Evolutionary conservation across 148 eudicot species (phyloP), one percentile per base, ranked within the genome.

Genomic region (Persicaria maculosa): DNA sequence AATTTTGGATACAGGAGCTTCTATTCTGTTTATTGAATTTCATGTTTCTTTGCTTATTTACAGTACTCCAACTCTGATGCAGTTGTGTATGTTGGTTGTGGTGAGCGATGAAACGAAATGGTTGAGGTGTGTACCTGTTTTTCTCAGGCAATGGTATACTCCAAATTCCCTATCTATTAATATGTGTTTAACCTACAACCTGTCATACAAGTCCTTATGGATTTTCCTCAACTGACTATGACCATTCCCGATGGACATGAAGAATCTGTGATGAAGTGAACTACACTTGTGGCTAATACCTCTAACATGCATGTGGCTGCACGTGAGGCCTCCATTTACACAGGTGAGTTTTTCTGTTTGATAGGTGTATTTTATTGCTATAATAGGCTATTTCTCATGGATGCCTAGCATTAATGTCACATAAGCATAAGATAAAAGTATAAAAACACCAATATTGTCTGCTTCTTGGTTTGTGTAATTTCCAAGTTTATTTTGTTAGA

Each of bases 281-380:
- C 99, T 36, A 95, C 99, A 19, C 97, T 92, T 78, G 99, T 95
- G 77, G 99, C 99, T 53, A 95, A 95, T 77, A 95, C 99, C 77
- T 95, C 99, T 68, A 95, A 95, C 87, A 95, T 95, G 99, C 99
- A 97, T 15, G 99, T 95, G 91, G 99, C 99, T 83, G 99, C 99
- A 50, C 98, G 98, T 77, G 98, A 95, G 87, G 98, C 98, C 50
- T 95, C 99, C 83, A 92, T 95, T 73, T 92, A 95, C 85, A 95
- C 99, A 77, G 97, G 97, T 92, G 76, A 71, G 70, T 65, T 31
- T 64, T 12, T 65, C 17, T 65, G 44, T 36, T 14, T 65, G 14
- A 20, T 5, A 4, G n/a, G 47, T 4, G 36, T 14, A 40, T 40
- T 36, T 40, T 65, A 16, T 14, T 65, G 44, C 5, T 62, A 62